Base-by-base conservation (phyloP, 257 asterid species). In the Echites panduratus region DNA sequence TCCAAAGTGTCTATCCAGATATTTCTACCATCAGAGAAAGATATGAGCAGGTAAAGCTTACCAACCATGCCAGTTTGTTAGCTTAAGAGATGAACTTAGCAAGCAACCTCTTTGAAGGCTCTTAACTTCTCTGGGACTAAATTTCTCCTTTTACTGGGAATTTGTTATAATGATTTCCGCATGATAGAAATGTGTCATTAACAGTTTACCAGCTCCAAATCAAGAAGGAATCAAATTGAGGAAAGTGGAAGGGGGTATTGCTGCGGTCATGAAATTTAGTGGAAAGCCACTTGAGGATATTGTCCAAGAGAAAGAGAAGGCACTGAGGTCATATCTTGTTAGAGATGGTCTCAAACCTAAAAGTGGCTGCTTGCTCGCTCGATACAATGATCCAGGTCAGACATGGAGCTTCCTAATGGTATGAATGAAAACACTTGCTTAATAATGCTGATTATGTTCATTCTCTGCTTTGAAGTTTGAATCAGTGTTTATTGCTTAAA, bases 321-420 rank as follows among this genome's bases (percentile, higher is more conserved):
- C 59, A 47, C 73, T 93, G 63, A 73, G 96, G 58, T 77, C 84
- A 10, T 70, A 70, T 58, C 85, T 93, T 65, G 48, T 78, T 0
- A 77, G 52, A 57, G 92, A 89, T 20, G 94, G 94, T 61, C 85
- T 90, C 66, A 88, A 69, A 52, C 88, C 92, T 9, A 79, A 81
- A 78, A 38, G 70, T 0, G 96, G 96, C 50, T 93, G 96, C 76
- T 43, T 89, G 84, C 78, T 93, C 5, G 98, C 97, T 20, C 96
- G 96, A 9, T 93, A 93, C 85, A 93, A 93, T 59, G 98, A 90
- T 82, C 97, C 97, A 11, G 96, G 90, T 65, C 84, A 89, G 45
- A 93, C 98, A 4, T 75, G 89, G 92, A 87, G 82, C 82, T 89
- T 82, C 73, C 81, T 80, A 27, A 86, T 87, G 98, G 97, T 90